A percentile compares a stretch with the other conserved stretches of the same genome.
These are phyloP conservation scores for Schizophyllum amplum DNA, from an alignment of 1,284 basidiomycete species.

Conservation along the genomic window DNA sequence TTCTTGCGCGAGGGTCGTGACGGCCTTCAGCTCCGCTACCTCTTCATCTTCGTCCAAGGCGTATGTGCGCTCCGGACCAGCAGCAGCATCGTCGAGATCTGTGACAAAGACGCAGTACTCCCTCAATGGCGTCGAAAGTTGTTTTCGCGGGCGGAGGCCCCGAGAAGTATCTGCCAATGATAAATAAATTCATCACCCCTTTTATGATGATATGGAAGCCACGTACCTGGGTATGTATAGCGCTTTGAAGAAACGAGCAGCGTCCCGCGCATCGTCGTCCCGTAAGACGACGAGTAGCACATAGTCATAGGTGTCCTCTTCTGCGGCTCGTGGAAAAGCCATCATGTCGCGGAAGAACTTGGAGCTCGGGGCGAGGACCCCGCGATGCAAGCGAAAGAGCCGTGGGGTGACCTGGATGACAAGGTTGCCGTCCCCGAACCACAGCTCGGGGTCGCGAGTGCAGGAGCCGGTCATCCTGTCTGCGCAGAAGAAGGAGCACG, in stretches of 20 bases:
- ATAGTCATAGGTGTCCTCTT: slow-evolving; percentile 1
- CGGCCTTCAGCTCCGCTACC: neutral
- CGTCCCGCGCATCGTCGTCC: slow-evolving; percentile 2
- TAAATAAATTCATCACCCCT: neutral
- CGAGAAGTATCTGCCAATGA: neutral
- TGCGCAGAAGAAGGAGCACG: no score
- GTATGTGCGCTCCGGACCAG: neutral
- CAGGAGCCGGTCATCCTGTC: no score
- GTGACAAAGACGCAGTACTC: neutral
- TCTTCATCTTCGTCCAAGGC: neutral
- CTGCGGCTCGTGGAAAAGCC: slow-evolving; percentile 5
- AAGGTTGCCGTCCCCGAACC: slow-evolving; percentile 7
- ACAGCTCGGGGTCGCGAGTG: neutral
- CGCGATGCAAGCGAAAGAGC: slow-evolving; percentile 7
- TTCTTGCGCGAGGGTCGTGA: neutral
- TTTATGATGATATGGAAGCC: no score
- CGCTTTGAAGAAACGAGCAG: neutral
- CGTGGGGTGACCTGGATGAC: slow-evolving; percentile 1
- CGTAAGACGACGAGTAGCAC: slow-evolving; percentile 3
- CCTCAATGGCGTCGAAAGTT: neutral
- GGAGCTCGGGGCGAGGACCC: neutral
- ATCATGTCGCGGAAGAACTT: slow-evolving; percentile 3
- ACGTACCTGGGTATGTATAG: neutral
- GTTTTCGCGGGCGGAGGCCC: neutral
- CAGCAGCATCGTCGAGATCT: neutral